Conservation (phyloP, 139 green algal species). For the Haematococcus lacustris region DNA sequence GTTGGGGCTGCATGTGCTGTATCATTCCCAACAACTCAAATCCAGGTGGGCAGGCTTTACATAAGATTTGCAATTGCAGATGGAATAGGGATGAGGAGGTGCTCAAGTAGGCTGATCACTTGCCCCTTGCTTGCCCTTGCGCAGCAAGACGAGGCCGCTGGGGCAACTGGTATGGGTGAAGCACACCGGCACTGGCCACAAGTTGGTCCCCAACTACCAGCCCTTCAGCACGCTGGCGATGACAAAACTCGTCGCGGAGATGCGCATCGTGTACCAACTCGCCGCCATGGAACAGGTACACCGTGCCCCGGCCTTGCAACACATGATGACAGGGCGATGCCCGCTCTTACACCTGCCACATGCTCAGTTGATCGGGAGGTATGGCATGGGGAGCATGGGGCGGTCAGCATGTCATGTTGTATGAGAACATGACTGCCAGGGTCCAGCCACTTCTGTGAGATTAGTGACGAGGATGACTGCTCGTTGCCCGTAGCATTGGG, state of each 20-base stretch:
- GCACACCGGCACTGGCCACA: slow-evolving; percentile 11
- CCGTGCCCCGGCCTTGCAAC: background rate
- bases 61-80: too few relatives aligned
- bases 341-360: background rate
- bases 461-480: background rate
- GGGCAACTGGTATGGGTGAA: slow-evolving; percentile 11
- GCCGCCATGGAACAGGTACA: slow-evolving; percentile 15
- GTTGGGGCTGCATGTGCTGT: too few relatives aligned
- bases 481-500: background rate
- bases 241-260: slow-evolving; percentile 22
- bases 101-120: too few relatives aligned
- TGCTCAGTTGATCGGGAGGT: background rate
- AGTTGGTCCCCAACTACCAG: slow-evolving; percentile 15
- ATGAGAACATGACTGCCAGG: background rate
- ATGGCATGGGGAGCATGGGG: background rate
- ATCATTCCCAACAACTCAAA: too few relatives aligned
- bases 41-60: too few relatives aligned
- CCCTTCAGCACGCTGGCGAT: slow-evolving; percentile 13
- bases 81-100: too few relatives aligned
- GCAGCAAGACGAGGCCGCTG: too few relatives aligned
- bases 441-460: background rate
- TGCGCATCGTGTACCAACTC: slow-evolving; percentile 20
- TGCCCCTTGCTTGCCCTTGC: too few relatives aligned
- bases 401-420: background rate
- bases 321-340: background rate